Percentiles rank a stretch among this genome's conserved stretches.
Evolutionary conservation across 1,139 yeast genomes (phyloP).

Genomic region (Sugiyamaella xylanicola): DNA sequence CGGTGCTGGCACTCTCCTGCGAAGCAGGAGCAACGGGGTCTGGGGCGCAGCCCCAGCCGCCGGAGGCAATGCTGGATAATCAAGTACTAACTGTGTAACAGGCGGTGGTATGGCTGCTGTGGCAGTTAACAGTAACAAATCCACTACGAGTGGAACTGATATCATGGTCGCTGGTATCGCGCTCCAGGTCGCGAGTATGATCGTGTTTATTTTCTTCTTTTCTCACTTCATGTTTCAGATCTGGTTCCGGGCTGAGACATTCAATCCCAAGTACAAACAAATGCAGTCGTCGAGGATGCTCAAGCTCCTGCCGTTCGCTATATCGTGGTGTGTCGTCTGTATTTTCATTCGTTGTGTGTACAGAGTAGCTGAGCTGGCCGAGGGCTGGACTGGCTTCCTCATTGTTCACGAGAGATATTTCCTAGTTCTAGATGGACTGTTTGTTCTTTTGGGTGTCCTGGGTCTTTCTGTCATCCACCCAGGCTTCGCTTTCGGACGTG

Average conservation of each 20-base stretch:
- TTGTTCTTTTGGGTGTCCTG: conserved; percentile 55
- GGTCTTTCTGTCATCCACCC: conserved; percentile 65
- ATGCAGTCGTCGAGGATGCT: conserved; percentile 50
- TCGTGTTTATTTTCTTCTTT: conserved; percentile 61
- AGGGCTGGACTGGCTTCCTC: conserved; percentile 76
- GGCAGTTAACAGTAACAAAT: conserved; percentile 35
- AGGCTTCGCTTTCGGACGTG: conserved; percentile 44
- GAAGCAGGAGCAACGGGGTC: neutral
- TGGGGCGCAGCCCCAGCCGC: neutral
- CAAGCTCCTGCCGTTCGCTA: conserved; percentile 30
- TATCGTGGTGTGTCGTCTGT: conserved; percentile 55
- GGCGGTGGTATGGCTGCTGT: conserved; percentile 64
- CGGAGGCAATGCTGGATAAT: conserved; percentile 48
- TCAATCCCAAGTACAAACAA: conserved; percentile 47
- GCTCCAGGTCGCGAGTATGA: conserved; percentile 75
- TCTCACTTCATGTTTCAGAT: conserved; percentile 54
- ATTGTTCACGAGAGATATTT: conserved; percentile 72
- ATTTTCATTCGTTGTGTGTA: conserved; percentile 76
- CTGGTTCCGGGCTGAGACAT: conserved; percentile 21
- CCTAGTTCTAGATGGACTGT: conserved; percentile 73
- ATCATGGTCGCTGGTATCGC: conserved; percentile 83
- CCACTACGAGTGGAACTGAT: conserved; percentile 60
- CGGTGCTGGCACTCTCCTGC: neutral
- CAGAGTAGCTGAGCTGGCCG: conserved; percentile 74
- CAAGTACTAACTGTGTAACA: neutral